Evolutionary conservation across 139 green algal species (phyloP).

Genomic region (Picochlorum sp.): DNA sequence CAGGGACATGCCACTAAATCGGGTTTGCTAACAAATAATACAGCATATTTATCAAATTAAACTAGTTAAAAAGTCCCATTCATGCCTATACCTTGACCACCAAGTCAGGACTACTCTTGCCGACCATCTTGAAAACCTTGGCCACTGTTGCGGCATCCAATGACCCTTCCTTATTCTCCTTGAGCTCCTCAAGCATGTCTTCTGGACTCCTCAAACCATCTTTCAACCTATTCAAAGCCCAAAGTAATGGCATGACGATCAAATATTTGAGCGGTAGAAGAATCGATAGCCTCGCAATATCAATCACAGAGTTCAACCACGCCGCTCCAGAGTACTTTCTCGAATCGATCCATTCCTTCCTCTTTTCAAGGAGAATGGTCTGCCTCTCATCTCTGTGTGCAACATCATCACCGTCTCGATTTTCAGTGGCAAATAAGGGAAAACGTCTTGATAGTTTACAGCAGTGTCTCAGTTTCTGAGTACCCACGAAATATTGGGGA

Average conservation of each 20-base stretch:
- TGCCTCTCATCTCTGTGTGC: background rate
- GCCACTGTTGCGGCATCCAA: background rate
- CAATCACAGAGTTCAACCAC: background rate
- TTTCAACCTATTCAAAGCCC: constrained; percentile 7
- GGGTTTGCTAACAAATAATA: constrained; percentile 1
- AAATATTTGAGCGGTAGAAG: constrained; percentile 15
- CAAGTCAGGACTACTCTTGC: background rate
- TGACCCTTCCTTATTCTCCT: background rate
- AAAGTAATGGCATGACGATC: constrained; percentile 7
- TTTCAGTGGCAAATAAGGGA: background rate
- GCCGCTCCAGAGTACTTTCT: background rate
- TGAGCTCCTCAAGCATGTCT: no score
- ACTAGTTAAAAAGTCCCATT: no score
- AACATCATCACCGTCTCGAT: background rate
- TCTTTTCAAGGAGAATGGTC: background rate
- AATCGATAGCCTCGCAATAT: background rate
- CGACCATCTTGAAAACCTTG: background rate
- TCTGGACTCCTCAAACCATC: background rate
- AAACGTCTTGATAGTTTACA: no score
- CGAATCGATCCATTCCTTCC: background rate
- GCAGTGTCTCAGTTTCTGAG: no score
- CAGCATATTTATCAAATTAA: no score
- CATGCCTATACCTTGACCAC: no score
- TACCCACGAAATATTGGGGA: no score
- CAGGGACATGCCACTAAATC: background rate